A percentile compares a stretch with the other conserved stretches of the same genome.
Conservation (phyloP, 768 basidiomycete species). For the Rhizopogon rudus region DNA sequence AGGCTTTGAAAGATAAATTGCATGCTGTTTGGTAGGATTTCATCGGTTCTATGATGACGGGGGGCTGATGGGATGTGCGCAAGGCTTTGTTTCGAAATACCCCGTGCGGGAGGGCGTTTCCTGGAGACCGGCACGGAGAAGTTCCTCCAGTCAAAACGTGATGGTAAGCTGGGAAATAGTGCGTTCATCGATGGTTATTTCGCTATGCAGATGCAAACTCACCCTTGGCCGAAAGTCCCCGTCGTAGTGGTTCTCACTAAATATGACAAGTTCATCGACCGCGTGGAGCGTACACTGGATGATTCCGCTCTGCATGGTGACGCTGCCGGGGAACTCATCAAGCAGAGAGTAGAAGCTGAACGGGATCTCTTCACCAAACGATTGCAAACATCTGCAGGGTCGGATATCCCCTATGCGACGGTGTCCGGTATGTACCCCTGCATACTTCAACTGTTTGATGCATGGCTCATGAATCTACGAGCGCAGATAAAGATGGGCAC, state of each 20-base stretch:
- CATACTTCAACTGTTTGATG: no score
- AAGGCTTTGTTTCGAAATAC: conserved; percentile 1
- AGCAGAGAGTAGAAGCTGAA: neutral
- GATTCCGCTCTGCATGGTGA: neutral
- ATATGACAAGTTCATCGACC: neutral
- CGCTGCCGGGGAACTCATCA: neutral
- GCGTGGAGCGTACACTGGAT: neutral
- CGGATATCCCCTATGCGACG: neutral
- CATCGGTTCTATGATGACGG: no score
- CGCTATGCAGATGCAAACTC: neutral
- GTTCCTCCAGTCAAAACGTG: neutral
- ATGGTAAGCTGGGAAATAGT: neutral
- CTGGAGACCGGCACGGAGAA: neutral
- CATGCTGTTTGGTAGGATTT: conserved; percentile 11
- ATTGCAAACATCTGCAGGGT: neutral
- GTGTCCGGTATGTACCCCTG: conserved; percentile 1
- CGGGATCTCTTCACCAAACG: neutral
- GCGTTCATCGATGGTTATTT: neutral
- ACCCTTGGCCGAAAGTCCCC: neutral
- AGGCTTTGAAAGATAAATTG: conserved; percentile 3
- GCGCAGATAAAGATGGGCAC: no score
- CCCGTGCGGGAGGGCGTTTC: neutral
- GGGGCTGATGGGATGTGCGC: neutral
- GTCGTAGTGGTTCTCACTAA: conserved; percentile 2
- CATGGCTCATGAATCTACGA: no score